Percentiles rank a stretch among this genome's conserved stretches.
Conservation (phyloP, 768 basidiomycete species). For the Lentinula sp. region DNA sequence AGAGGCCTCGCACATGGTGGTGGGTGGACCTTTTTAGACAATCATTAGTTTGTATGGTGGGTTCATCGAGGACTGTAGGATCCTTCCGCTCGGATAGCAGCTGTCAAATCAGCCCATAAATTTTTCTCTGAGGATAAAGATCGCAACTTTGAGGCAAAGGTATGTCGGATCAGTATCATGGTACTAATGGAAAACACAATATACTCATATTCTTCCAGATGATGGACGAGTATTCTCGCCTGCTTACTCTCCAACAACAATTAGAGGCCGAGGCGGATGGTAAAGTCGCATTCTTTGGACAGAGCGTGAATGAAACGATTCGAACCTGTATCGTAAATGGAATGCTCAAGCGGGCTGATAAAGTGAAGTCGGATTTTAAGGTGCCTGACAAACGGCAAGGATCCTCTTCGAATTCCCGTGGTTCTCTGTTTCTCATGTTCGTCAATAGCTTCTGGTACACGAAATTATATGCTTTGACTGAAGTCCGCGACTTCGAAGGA, state of each 20-base stretch:
- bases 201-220: conserved; percentile 44
- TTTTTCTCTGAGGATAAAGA: conserved; percentile 97
- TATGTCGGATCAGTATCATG: conserved; percentile 18
- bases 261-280: conserved; percentile 82
- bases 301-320: conserved; percentile 86
- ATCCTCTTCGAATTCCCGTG: background rate
- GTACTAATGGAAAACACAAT: background rate
- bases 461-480: conserved; percentile 79
- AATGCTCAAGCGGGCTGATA: conserved; percentile 85
- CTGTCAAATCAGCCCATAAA: conserved; percentile 81
- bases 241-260: conserved; percentile 80
- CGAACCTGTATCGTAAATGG: conserved; percentile 70
- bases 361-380: conserved; percentile 83
- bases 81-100: conserved; percentile 58
- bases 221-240: conserved; percentile 77
- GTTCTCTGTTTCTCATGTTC: conserved; percentile 3
- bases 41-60: background rate
- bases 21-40: conserved; percentile 21
- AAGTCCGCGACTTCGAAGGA: conserved; percentile 78
- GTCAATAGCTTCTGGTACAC: conserved; percentile 85
- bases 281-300: conserved; percentile 74
- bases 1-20: conserved; percentile 66
- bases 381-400: conserved; percentile 89
- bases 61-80: conserved; percentile 43
- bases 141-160: conserved; percentile 85